Evolutionary conservation across 805 yeast species (phyloP), one percentile per base, ranked within the genome.

Genomic region (Kluyveromyces siamensis): DNA sequence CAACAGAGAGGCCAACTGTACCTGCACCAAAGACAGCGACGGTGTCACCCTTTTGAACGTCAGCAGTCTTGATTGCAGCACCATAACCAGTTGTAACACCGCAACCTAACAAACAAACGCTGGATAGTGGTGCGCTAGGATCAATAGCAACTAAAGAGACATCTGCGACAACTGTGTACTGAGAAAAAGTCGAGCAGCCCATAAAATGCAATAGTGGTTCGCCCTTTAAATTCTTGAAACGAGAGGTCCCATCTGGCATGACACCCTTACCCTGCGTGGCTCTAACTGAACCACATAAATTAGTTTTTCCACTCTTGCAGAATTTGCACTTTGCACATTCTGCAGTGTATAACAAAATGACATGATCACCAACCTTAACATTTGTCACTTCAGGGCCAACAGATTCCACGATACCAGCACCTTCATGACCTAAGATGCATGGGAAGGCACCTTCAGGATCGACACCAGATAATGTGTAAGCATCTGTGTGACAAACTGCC

Each of bases 51-150:
- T 80, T 76, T 64, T 84, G 82, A 51, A 95, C 91, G 59, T 65
- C 54, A 51, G 97, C 98, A 46, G 96, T 87, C 73, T 87, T 87
- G 59, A 86, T 79, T 48, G 97, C 99, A 46, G 98, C 96, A 69
- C 99, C 99, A 66, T 87, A 87, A 55, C 99, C 99, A 47, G 99
- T 93, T 48, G 99, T 93, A 62, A 93, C 87, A 75, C 99, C 99
- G 70, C 99, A 93, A 46, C 99, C 99, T 60, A 95, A 79, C 68
- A 95, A 72, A 74, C 98, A 89, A 38, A 90, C 85, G 64, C 84
- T 80, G 63, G 87, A 96, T 66, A 82, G 75, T 52, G 87, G 85
- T 51, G 96, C 97, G 55, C 79, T 70, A 50, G 84, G 83, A 67
- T 88, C 81, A 55, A 93, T 87, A 16, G 96, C 93, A 50, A 90